Evolutionary conservation across 306 rosid genomes (phyloP).

Genomic region (Arachis hypogaea): DNA sequence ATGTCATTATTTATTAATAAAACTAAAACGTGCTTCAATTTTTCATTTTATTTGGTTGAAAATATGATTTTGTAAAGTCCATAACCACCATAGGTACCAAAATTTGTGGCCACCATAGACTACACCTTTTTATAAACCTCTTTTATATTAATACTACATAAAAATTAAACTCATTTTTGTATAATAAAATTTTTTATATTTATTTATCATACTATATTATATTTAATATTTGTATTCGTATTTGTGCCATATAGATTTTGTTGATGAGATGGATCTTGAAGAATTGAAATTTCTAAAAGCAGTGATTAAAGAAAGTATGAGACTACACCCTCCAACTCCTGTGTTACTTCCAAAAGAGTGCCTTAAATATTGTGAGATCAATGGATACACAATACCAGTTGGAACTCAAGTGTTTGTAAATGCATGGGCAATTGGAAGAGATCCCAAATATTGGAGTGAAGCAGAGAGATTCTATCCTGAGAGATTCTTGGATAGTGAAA

Average conservation of each 20-base stretch:
- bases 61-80: no score
- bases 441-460: slow-evolving; percentile 32
- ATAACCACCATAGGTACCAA: no score
- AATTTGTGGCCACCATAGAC: no score
- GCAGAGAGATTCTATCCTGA: slow-evolving; percentile 39
- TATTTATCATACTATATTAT: no score
- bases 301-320: slow-evolving; percentile 39
- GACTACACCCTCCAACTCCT: slow-evolving; percentile 41
- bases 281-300: slow-evolving; percentile 34
- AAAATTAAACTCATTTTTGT: no score
- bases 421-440: slow-evolving; percentile 37
- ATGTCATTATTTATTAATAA: no score
- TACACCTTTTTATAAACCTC: no score
- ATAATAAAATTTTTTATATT: no score
- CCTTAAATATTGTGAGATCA: slow-evolving; percentile 31
- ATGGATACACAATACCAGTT: slow-evolving; percentile 35
- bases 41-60: no score
- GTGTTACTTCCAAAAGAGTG: slow-evolving; percentile 39
- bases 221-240: no score
- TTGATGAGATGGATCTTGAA: slow-evolving; percentile 25
- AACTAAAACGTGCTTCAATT: no score
- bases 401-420: slow-evolving; percentile 32
- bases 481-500: slow-evolving; percentile 36
- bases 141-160: no score
- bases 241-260: not conserved